These are phyloP conservation scores for Lactarius quietus DNA, from an alignment of 768 basidiomycete genomes.

Conservation along the genomic window DNA sequence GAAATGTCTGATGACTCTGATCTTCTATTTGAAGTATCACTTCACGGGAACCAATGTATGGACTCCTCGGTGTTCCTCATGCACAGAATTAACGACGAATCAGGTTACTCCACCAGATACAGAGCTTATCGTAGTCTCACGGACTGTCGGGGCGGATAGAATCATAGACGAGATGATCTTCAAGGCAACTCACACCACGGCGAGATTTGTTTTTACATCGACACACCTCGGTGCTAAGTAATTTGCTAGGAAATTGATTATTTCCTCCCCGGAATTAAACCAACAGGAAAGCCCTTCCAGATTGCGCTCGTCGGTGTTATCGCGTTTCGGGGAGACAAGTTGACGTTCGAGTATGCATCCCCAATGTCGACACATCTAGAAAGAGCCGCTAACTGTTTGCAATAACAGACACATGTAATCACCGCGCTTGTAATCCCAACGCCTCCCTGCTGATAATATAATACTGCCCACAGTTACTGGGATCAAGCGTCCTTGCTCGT, in stretches of 20 bases:
- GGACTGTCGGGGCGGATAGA: conserved; percentile 44
- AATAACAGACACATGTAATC: conserved; percentile 32
- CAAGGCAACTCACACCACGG: conserved; percentile 40
- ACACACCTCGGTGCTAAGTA: background rate
- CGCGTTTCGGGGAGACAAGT: conserved; percentile 47
- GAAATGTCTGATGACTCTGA: background rate
- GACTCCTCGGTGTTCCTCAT: background rate
- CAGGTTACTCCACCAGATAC: conserved; percentile 42
- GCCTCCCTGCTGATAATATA: background rate
- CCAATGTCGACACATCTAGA: background rate
- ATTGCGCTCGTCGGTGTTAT: conserved; percentile 45
- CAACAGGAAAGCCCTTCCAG: conserved; percentile 38
- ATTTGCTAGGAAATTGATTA: conserved; percentile 39
- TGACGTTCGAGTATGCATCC: conserved; percentile 45
- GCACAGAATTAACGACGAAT: conserved; percentile 6
- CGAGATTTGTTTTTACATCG: conserved; percentile 19
- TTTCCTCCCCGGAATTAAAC: conserved; percentile 34
- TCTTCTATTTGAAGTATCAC: conserved; percentile 34
- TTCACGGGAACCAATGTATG: conserved; percentile 35
- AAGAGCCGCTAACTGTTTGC: background rate
- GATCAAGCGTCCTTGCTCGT: conserved; percentile 47
- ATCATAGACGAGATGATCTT: conserved; percentile 49
- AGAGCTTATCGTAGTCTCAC: conserved; percentile 40
- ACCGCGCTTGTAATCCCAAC: background rate
- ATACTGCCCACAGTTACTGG: conserved; percentile 38